phyloP scores from a whole-genome alignment of 331 rosid species.

The Rhamnella rubrinervis region DNA sequence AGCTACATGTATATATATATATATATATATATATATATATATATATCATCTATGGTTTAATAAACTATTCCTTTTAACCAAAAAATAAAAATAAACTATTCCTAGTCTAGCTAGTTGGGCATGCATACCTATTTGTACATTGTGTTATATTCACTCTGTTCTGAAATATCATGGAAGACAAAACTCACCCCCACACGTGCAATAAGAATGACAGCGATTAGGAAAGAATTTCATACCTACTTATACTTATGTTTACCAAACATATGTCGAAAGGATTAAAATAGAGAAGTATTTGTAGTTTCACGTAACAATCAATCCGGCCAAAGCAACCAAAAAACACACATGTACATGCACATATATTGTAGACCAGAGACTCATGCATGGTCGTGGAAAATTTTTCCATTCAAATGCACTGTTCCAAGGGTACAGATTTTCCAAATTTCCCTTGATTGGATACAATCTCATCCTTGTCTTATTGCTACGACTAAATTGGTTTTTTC shows the following conservation, averaged over 20 bases:
- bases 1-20: no score
- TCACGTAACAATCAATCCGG: constrained; percentile 3
- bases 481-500: neutral
- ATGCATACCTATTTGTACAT: neutral
- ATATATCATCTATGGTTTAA: no score
- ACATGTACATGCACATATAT: neutral
- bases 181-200: neutral
- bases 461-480: neutral
- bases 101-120: constrained; percentile 16
- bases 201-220: neutral
- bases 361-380: neutral
- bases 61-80: constrained; percentile 9
- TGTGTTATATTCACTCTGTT: neutral
- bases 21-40: no score
- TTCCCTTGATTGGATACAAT: constrained; percentile 1
- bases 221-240: neutral
- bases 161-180: neutral
- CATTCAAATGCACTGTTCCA: constrained; percentile 5
- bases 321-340: neutral
- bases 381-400: neutral
- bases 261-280: neutral
- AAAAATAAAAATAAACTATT: constrained; percentile 8
- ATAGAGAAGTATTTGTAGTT: neutral
- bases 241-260: neutral
- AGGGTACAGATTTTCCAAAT: constrained; percentile 2